Conservation (phyloP, 306 rosid species). For the Cajanus cajan region DNA sequence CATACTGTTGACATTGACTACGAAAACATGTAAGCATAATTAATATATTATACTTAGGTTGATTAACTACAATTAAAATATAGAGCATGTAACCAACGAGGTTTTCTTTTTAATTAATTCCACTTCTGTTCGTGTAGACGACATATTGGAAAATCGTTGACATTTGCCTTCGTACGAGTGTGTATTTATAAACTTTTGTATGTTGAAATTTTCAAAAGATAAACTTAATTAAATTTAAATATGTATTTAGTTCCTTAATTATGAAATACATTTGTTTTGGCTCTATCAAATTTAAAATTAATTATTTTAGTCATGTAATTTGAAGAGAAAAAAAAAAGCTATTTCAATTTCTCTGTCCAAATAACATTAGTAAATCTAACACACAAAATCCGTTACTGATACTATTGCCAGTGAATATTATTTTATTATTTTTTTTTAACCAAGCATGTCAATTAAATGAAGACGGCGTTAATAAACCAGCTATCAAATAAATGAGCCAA, state of each 20-base stretch:
- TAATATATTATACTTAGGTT: neutral
- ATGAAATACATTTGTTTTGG: too few species aligned
- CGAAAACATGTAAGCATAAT: neutral
- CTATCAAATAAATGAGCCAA: neutral
- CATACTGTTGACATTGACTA: conserved; percentile 5
- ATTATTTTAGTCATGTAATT: too few species aligned
- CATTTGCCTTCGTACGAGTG: conserved; percentile 7
- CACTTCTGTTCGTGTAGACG: neutral
- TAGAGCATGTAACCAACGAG: neutral
- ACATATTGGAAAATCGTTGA: neutral
- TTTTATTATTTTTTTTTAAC: too few species aligned
- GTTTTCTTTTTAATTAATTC: neutral
- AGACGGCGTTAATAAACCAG: neutral
- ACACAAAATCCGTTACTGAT: too few species aligned
- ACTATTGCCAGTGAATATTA: too few species aligned
- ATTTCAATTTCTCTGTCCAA: too few species aligned
- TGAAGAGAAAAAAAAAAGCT: too few species aligned
- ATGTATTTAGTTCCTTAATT: too few species aligned
- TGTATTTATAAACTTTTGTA: neutral
- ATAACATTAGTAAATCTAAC: too few species aligned
- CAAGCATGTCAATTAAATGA: neutral
- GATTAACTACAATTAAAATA: neutral
- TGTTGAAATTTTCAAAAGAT: neutral
- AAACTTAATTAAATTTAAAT: neutral
- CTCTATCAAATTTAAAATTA: too few species aligned